Percentiles rank a stretch among this genome's conserved stretches.
These are phyloP conservation scores for Phytopythium boreale DNA, from an alignment of 352 stramenopile species.

Conservation along the genomic window DNA sequence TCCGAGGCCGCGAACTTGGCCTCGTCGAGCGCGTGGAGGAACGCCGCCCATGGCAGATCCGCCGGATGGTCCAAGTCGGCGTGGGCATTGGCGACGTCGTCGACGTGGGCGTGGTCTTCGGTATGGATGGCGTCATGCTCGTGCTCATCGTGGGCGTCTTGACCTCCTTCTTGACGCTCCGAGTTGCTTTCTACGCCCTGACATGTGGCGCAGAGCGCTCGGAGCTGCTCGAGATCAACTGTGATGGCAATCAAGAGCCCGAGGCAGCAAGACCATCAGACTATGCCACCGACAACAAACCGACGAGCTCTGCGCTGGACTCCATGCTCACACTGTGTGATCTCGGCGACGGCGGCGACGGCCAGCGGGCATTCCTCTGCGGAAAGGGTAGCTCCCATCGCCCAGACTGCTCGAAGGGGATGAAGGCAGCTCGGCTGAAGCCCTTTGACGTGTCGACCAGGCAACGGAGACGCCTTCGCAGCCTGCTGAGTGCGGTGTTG, in stretches of 20 bases:
- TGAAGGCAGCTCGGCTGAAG: too few relatives aligned
- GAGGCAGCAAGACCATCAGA: neutral
- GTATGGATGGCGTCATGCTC: neutral
- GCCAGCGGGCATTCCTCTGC: constrained; percentile 36
- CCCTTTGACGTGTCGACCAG: too few relatives aligned
- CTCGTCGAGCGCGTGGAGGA: constrained; percentile 36
- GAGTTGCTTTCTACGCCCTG: neutral
- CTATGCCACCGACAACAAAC: neutral
- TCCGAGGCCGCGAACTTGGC: constrained; percentile 43
- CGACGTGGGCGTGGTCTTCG: neutral
- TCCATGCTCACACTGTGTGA: constrained; percentile 45
- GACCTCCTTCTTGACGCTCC: neutral
- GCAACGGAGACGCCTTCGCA: too few relatives aligned
- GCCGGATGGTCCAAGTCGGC: constrained; percentile 11
- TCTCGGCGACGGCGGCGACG: constrained; percentile 47
- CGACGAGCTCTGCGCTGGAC: neutral
- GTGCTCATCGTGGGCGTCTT: constrained; percentile 6
- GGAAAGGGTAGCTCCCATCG: neutral
- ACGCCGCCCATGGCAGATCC: constrained; percentile 32
- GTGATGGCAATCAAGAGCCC: neutral
- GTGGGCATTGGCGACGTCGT: neutral
- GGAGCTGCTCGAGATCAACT: constrained; percentile 42
- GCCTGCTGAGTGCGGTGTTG: neutral
- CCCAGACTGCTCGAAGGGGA: neutral
- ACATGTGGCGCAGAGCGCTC: constrained; percentile 27